Percentiles rank a stretch among this genome's conserved stretches.
These are phyloP conservation scores for Dothideomycetidae sp. DNA, from an alignment of 2,329 filamentous ascomycete species.

Conservation along the genomic window DNA sequence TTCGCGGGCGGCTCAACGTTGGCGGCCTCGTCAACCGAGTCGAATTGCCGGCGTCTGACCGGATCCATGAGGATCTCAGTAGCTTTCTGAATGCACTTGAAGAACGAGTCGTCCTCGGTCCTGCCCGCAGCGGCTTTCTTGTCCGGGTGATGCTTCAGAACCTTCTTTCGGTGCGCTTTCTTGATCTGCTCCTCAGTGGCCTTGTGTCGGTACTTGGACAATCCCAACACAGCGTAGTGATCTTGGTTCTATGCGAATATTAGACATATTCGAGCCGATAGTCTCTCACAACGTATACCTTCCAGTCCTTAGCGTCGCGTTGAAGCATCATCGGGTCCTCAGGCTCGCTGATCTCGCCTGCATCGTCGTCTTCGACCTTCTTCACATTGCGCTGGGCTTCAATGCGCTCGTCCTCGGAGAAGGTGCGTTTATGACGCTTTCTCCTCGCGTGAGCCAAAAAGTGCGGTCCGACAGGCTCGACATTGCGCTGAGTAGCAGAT, in stretches of 20 bases:
- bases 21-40: constrained; percentile 88
- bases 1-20: constrained; percentile 86
- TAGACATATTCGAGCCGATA: neutral
- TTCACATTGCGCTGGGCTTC: constrained; percentile 89
- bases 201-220: constrained; percentile 81
- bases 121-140: constrained; percentile 89
- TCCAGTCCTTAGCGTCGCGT: constrained; percentile 98
- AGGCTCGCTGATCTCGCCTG: constrained; percentile 79
- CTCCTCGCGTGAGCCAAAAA: constrained; percentile 95
- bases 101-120: constrained; percentile 91
- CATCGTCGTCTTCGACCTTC: constrained; percentile 85
- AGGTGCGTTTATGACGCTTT: constrained; percentile 86
- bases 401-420: constrained; percentile 95
- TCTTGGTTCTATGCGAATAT: constrained; percentile 57
- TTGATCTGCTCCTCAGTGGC: constrained; percentile 98
- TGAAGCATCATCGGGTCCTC: constrained; percentile 88
- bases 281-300: too few relatives aligned
- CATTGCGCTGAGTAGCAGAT: constrained; percentile 63
- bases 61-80: constrained; percentile 89
- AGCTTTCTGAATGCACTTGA: constrained; percentile 99
- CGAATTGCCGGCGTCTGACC: constrained; percentile 82
- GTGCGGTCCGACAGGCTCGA: constrained; percentile 93
- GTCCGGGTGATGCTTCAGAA: constrained; percentile 95
- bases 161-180: constrained; percentile 98
- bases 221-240: constrained; percentile 90